phyloP scores from a whole-genome alignment of 768 basidiomycete genomes.

The Psilocybe cubensis region DNA sequence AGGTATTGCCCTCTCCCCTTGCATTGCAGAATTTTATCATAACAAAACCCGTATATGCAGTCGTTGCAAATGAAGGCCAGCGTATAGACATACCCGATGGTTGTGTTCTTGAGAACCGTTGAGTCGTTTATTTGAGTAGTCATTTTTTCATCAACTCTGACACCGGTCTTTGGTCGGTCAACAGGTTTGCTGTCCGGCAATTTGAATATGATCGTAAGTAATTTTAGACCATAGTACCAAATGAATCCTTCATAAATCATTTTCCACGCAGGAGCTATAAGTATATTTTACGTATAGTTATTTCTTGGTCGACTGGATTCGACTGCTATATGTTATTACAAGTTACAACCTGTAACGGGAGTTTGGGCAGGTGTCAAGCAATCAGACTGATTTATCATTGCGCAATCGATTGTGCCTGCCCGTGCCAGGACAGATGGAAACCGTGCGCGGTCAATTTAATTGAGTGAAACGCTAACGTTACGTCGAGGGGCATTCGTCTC shows the following conservation, averaged over 20 bases:
- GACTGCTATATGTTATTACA: neutral
- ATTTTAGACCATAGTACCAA: neutral
- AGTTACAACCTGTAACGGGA: neutral
- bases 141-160: neutral
- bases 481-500: neutral
- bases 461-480: neutral
- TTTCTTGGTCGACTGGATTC: neutral
- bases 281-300: neutral
- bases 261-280: slow-evolving; percentile 14
- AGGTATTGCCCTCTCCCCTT: slow-evolving; percentile 35
- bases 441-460: neutral
- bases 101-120: slow-evolving; percentile 66
- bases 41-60: slow-evolving; percentile 22
- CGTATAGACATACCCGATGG: slow-evolving; percentile 85
- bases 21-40: neutral
- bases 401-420: too few relatives aligned
- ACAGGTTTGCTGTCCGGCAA: slow-evolving; percentile 72
- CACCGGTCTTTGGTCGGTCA: slow-evolving; percentile 15
- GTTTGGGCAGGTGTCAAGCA: too few relatives aligned
- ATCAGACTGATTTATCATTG: too few relatives aligned
- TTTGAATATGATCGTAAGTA: slow-evolving; percentile 68
- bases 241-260: neutral
- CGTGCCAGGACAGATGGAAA: too few relatives aligned
- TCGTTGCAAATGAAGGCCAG: slow-evolving; percentile 83
- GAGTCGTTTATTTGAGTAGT: neutral